Percentiles rank a stretch among this genome's conserved stretches.
Conservation (phyloP, 805 yeast genomes). For the Sugiyamaella floridensis region DNA sequence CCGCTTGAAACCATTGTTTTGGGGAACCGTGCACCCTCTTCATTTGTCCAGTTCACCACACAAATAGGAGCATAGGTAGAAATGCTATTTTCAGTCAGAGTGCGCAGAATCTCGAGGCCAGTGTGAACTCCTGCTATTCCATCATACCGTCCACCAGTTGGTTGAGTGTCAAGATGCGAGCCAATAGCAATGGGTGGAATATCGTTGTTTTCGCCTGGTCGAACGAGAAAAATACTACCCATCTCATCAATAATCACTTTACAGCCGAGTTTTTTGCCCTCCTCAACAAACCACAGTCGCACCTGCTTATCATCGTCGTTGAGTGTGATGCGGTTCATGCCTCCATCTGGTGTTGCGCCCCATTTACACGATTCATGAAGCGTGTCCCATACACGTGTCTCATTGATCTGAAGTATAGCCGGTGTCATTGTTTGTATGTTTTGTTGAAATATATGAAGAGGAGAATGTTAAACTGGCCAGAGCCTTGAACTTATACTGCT, state of each 20-base stretch:
- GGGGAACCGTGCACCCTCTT: conserved; percentile 77
- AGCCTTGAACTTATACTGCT: neutral
- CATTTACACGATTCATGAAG: conserved; percentile 56
- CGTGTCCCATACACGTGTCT: conserved; percentile 46
- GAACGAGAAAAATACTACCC: conserved; percentile 63
- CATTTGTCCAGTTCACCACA: conserved; percentile 65
- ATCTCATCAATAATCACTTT: conserved; percentile 51
- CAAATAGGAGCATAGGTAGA: conserved; percentile 63
- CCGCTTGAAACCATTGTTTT: conserved; percentile 58
- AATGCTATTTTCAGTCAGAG: conserved; percentile 51
- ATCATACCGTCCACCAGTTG: conserved; percentile 72
- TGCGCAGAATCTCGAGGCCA: conserved; percentile 60
- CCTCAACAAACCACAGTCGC: conserved; percentile 57
- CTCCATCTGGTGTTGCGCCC: conserved; percentile 61
- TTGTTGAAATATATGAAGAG: neutral
- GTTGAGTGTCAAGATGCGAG: conserved; percentile 71
- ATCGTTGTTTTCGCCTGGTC: conserved; percentile 46
- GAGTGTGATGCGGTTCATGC: conserved; percentile 60
- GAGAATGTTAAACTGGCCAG: neutral
- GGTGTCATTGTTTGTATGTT: neutral
- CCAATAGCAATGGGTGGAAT: conserved; percentile 59
- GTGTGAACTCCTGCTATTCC: conserved; percentile 64
- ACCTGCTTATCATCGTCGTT: conserved; percentile 56
- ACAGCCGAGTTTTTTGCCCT: conserved; percentile 50
- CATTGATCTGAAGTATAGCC: conserved; percentile 20